Evolutionary conservation across 768 basidiomycete species (phyloP), one percentile per base, ranked within the genome.

Genomic region (Kockovaella imperatae): DNA sequence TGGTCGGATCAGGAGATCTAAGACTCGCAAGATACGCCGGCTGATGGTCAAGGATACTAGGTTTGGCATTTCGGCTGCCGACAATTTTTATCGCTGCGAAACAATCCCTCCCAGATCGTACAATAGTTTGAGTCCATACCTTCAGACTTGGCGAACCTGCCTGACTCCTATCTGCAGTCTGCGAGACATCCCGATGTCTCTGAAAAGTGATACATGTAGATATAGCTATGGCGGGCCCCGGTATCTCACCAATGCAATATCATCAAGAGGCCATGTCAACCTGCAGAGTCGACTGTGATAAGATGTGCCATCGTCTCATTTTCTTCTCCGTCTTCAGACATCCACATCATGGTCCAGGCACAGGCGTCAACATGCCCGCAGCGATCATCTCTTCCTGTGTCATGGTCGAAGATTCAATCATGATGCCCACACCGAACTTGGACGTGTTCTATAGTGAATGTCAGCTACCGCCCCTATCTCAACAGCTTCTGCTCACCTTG

Each of bases 371-470:
- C 65, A 67, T 64, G 21, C 65, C 65, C 25, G 62, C 62, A 17
- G 59, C 62, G 36, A 67, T 64, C 65, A 67, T 67, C 50, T 67
- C 65, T 44, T 67, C 62, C 28, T 58, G 53, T 21, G 60, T 58
- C 60, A 74, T 62, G 20, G 70, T 66, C 8, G 70, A 67, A 1
- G 72, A 70, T 78, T 97, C 91, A 53, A 97, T 87, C 87, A 90
- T 93, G 72, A 97, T 87, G 75, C 91, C 91, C 7, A 96, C 83
- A 53, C 93, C 93, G 51, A 95, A 83, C 74, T 90, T 93, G 24
- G 88, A 86, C 34, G 87, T 77, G 72, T 89, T 90, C 89, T 96
- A 57, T 13, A 14, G 41, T 11, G 42, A 7, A 58, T 35, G 42
- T 57, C 42, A 59, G 30, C 45, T 5, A 50, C 29, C 18, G 41